phyloP scores from a whole-genome alignment of 148 eudicot genomes.

The Bassia scoparia region DNA sequence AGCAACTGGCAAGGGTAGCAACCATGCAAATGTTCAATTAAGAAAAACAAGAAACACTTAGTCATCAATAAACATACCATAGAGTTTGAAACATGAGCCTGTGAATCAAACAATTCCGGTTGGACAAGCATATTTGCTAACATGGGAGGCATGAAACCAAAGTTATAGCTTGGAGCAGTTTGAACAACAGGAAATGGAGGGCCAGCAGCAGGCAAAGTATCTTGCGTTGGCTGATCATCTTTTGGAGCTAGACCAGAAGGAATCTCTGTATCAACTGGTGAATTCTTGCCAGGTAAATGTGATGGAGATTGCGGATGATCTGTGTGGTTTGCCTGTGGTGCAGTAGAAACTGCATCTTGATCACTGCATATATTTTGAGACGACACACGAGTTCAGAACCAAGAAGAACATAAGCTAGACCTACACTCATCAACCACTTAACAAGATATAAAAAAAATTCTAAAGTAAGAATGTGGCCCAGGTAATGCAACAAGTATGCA shows the following conservation, averaged over 20 bases:
- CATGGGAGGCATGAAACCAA: conserved; percentile 49
- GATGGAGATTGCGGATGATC: conserved; percentile 30
- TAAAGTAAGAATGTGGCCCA: neutral
- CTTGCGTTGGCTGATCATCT: conserved; percentile 45
- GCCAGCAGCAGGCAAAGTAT: conserved; percentile 35
- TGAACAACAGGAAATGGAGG: conserved; percentile 53
- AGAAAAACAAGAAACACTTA: neutral
- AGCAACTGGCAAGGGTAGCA: neutral
- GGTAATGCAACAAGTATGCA: neutral
- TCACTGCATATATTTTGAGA: conserved; percentile 39
- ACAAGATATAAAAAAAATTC: neutral
- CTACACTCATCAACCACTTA: neutral
- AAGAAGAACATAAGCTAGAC: neutral
- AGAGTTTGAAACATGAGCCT: conserved; percentile 37
- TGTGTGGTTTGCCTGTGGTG: conserved; percentile 28
- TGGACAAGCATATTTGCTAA: conserved; percentile 43
- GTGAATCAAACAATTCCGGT: conserved; percentile 44
- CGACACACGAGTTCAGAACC: conserved; percentile 2
- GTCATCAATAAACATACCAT: conserved; percentile 17
- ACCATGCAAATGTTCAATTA: neutral
- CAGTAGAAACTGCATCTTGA: conserved; percentile 30
- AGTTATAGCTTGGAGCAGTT: conserved; percentile 40
- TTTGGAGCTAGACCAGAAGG: conserved; percentile 22
- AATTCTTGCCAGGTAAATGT: conserved; percentile 23
- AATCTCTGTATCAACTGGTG: conserved; percentile 26